Evolutionary conservation across 2,329 filamentous ascomycete genomes (phyloP).

Genomic region (Cercospora janseana): DNA sequence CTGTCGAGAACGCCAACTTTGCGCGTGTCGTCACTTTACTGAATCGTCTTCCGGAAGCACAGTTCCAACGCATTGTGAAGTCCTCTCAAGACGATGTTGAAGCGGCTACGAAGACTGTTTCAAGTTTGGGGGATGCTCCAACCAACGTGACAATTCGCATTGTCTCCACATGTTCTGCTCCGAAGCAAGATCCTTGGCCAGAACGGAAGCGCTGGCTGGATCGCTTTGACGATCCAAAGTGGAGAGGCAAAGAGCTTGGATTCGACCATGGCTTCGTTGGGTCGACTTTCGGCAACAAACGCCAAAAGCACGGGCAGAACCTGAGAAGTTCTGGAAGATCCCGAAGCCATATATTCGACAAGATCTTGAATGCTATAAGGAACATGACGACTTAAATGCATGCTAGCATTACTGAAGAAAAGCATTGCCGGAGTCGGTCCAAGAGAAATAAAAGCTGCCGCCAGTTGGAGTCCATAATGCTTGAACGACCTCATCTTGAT

Average conservation of each 20-base stretch:
- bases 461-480: too few species aligned
- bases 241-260: slow-evolving; percentile 7
- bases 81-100: too few species aligned
- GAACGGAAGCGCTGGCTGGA: slow-evolving; percentile 18
- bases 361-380: too few species aligned
- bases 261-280: slow-evolving; percentile 15
- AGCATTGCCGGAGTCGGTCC: too few species aligned
- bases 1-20: slow-evolving; percentile 13
- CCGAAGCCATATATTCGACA: not conserved
- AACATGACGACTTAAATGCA: too few species aligned
- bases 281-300: slow-evolving; percentile 4
- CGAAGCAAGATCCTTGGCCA: slow-evolving; percentile 4
- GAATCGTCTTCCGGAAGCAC: slow-evolving; percentile 14
- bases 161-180: slow-evolving; percentile 7
- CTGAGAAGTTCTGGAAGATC: not conserved
- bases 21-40: slow-evolving; percentile 17
- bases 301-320: slow-evolving; percentile 11
- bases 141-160: slow-evolving; percentile 16
- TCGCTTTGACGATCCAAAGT: slow-evolving; percentile 11
- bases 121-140: not conserved
- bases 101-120: not conserved
- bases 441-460: too few species aligned
- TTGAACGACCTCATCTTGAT: too few species aligned
- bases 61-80: slow-evolving; percentile 2
- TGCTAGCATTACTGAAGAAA: too few species aligned